These are phyloP conservation scores for Diaporthe longicolla DNA, from an alignment of 2,329 filamentous ascomycete species.

Conservation along the genomic window DNA sequence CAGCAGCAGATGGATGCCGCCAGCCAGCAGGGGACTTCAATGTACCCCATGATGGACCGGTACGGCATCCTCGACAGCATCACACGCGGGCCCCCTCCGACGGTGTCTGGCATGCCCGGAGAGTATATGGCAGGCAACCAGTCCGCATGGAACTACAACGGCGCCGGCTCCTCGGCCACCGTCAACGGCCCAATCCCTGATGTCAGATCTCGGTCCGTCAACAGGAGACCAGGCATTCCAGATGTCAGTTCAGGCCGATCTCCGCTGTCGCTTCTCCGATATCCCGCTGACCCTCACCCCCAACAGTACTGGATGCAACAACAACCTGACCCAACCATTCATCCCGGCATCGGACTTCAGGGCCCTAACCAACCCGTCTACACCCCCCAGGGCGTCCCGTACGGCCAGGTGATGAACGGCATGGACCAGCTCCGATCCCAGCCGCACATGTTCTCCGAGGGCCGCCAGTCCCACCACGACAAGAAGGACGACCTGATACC, in stretches of 20 bases:
- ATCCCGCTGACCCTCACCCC: slow-evolving; percentile 42
- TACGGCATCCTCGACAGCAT: slow-evolving; percentile 49
- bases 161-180: slow-evolving; percentile 47
- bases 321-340: slow-evolving; percentile 50
- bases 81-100: slow-evolving; percentile 46
- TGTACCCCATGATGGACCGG: slow-evolving; percentile 49
- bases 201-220: slow-evolving; percentile 74
- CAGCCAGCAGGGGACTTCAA: slow-evolving; percentile 44
- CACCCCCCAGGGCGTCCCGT: slow-evolving; percentile 50
- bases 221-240: slow-evolving; percentile 65
- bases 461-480: slow-evolving; percentile 58
- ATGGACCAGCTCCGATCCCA: slow-evolving; percentile 52
- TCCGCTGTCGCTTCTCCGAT: slow-evolving; percentile 39
- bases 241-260: slow-evolving; percentile 55
- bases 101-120: slow-evolving; percentile 45
- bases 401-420: slow-evolving; percentile 59
- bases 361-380: slow-evolving; percentile 45
- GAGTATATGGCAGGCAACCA: slow-evolving; percentile 47
- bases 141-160: slow-evolving; percentile 50
- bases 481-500: slow-evolving; percentile 85
- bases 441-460: slow-evolving; percentile 55
- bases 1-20: slow-evolving; percentile 48
- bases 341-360: slow-evolving; percentile 57
- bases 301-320: slow-evolving; percentile 68
- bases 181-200: slow-evolving; percentile 75